These are phyloP conservation scores for Sclerotiophoma versabilis DNA, from an alignment of 2,329 filamentous ascomycete genomes.

Conservation along the genomic window DNA sequence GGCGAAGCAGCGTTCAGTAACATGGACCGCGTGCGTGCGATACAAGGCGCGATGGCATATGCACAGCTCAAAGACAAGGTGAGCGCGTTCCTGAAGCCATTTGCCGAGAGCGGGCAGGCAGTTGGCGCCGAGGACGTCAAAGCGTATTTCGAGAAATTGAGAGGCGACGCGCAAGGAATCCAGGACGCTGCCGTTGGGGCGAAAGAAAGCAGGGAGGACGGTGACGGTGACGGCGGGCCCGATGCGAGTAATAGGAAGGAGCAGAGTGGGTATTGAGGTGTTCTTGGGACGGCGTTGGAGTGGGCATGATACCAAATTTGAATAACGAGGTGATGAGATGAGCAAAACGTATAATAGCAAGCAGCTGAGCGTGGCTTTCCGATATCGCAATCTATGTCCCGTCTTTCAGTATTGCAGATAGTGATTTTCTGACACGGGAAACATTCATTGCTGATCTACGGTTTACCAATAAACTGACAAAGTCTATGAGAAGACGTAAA, in stretches of 20 bases:
- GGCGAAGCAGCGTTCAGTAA: conserved; percentile 92
- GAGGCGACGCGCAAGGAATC: conserved; percentile 83
- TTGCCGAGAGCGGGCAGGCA: conserved; percentile 86
- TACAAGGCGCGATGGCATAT: conserved; percentile 96
- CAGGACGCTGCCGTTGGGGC: conserved; percentile 44
- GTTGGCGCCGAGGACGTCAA: conserved; percentile 97
- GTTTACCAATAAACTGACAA: too few species aligned
- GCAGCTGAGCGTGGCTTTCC: not conserved
- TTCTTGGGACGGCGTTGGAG: not conserved
- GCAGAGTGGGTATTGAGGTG: conserved; percentile 49
- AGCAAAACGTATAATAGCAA: not conserved
- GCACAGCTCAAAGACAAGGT: conserved; percentile 95
- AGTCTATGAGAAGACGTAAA: too few species aligned
- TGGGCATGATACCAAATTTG: conserved; percentile 2
- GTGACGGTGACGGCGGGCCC: conserved; percentile 32
- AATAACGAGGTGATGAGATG: conserved; percentile 2
- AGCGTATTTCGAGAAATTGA: conserved; percentile 89
- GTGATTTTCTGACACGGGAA: not conserved
- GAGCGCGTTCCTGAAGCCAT: conserved; percentile 92
- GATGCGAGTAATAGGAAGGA: conserved; percentile 44
- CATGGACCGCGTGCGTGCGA: conserved; percentile 89
- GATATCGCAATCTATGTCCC: too few species aligned
- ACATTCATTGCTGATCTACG: too few species aligned
- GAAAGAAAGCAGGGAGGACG: conserved; percentile 38
- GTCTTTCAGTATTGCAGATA: not conserved